Evolutionary conservation across 768 basidiomycete genomes (phyloP).

Genomic region (Termitomyces sp.): DNA sequence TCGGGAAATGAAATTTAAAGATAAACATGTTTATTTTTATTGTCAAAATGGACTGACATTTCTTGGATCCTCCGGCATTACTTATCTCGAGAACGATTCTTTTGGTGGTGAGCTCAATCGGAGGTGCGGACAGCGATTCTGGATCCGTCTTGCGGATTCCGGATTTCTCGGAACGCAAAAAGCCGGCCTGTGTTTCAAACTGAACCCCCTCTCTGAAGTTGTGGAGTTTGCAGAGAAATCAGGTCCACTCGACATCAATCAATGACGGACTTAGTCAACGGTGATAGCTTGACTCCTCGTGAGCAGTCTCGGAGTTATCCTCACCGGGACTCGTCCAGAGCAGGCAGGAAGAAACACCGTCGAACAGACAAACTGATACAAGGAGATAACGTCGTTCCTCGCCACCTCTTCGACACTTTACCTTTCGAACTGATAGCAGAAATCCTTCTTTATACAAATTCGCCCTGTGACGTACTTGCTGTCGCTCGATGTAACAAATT

Average conservation of each 20-base stretch:
- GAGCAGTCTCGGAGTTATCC: not conserved
- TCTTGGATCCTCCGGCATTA: too few relatives aligned
- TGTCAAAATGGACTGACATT: too few relatives aligned
- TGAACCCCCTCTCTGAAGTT: too few relatives aligned
- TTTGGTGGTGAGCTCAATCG: too few relatives aligned
- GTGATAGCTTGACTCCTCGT: not conserved
- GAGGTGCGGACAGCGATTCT: too few relatives aligned
- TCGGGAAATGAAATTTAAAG: too few relatives aligned
- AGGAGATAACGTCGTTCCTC: not conserved
- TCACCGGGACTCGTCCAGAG: not conserved
- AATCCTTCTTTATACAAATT: constrained; percentile 49
- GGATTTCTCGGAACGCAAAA: not conserved
- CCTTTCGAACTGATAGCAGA: constrained; percentile 67
- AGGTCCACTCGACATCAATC: not conserved
- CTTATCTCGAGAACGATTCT: too few relatives aligned
- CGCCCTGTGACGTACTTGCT: constrained; percentile 55
- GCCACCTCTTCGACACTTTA: constrained; percentile 24
- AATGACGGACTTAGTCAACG: not conserved
- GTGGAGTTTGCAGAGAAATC: not conserved
- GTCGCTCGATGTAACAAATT: constrained; percentile 56
- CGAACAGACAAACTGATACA: not conserved
- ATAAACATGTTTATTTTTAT: too few relatives aligned
- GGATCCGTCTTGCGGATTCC: too few relatives aligned
- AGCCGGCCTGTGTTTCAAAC: not conserved
- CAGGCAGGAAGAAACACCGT: not conserved